Conservation (phyloP, 225 moss, liverwort and hornwort species). For the Anthoceros angustus region DNA sequence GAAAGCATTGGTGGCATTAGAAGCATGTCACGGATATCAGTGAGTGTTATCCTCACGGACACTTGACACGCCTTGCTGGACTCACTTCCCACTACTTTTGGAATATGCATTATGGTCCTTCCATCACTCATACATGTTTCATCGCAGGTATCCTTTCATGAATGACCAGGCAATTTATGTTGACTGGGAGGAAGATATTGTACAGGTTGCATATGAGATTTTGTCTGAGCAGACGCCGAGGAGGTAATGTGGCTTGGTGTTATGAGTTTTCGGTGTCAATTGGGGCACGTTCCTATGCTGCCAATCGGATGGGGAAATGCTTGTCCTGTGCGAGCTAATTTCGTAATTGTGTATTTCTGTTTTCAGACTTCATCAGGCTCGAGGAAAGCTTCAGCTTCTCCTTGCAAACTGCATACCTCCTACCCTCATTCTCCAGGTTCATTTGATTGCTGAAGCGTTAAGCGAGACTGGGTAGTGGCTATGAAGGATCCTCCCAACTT, state of each 20-base stretch:
- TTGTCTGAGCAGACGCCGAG: constrained; percentile 14
- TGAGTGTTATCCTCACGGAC: neutral
- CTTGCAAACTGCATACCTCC: constrained; percentile 15
- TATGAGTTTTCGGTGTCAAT: neutral
- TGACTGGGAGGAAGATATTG: constrained; percentile 20
- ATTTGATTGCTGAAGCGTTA: neutral
- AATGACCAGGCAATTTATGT: constrained; percentile 13
- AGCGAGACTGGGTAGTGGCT: too few relatives aligned
- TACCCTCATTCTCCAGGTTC: constrained; percentile 19
- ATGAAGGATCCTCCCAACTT: too few relatives aligned
- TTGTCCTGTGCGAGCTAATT: neutral
- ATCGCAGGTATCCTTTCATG: constrained; percentile 14
- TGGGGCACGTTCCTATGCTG: too few relatives aligned
- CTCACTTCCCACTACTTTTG: neutral
- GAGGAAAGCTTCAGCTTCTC: constrained; percentile 11
- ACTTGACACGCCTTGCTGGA: too few relatives aligned
- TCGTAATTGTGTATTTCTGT: neutral
- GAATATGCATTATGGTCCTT: neutral
- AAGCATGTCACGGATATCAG: constrained; percentile 19
- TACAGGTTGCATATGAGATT: constrained; percentile 12
- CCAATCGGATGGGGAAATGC: too few relatives aligned
- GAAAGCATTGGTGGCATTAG: constrained; percentile 19
- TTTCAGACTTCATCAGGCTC: constrained; percentile 10
- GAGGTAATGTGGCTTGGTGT: constrained; percentile 6
- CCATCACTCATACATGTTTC: neutral